phyloP scores from a whole-genome alignment of 2,329 filamentous ascomycete species.

The Penicillium psychrosexuale region DNA sequence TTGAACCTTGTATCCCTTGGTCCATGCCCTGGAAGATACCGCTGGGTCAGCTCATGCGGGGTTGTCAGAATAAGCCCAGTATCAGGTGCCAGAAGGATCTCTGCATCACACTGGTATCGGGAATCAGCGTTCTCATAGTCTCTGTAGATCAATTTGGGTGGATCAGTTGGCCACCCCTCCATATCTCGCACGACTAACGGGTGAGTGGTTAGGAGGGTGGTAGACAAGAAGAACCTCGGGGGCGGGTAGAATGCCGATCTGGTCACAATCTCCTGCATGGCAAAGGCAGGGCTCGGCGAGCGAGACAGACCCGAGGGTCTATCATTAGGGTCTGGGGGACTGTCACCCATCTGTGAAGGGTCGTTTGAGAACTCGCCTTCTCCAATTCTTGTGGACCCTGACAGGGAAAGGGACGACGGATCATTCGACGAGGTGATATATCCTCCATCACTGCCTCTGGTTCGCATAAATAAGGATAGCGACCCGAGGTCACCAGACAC shows the following conservation, averaged over 20 bases:
- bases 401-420: not conserved
- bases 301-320: not conserved
- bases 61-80: conserved; percentile 69
- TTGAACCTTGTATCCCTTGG: not conserved
- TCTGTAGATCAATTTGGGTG: conserved; percentile 26
- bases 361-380: not conserved
- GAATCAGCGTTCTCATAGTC: conserved; percentile 16
- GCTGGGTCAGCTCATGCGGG: conserved; percentile 69
- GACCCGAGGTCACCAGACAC: conserved; percentile 37
- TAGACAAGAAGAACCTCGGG: conserved; percentile 24
- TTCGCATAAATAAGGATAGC: conserved; percentile 52
- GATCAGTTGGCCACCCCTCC: conserved; percentile 17
- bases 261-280: not conserved
- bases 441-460: conserved; percentile 39
- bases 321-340: not conserved
- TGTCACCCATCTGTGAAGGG: not conserved
- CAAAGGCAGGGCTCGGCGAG: not conserved
- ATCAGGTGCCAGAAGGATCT: conserved; percentile 67
- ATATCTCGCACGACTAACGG: not conserved
- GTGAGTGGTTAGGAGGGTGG: conserved; percentile 19
- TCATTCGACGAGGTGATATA: conserved; percentile 18
- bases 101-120: conserved; percentile 45
- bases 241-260: not conserved
- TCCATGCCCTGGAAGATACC: conserved; percentile 58
- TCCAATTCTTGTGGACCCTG: not conserved